Evolutionary conservation across 192 early-diverging fungal genomes (phyloP).

Genomic region (Coemansia sp.): DNA sequence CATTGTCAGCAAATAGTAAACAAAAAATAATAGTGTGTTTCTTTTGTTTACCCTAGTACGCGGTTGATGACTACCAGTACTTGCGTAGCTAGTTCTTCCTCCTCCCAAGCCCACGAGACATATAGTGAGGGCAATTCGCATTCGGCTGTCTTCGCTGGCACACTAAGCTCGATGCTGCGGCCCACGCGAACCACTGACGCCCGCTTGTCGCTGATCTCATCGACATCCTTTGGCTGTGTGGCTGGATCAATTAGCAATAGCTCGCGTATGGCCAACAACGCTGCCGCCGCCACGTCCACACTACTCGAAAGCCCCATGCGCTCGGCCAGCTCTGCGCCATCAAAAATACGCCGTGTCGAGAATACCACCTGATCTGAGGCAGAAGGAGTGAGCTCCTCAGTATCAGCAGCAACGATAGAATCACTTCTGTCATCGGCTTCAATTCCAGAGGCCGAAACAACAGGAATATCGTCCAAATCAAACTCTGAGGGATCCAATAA

Average conservation of each 20-base stretch:
- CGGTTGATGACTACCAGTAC: constrained; percentile 61
- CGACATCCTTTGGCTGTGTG: neutral
- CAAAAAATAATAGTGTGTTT: neutral
- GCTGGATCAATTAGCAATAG: constrained; percentile 27
- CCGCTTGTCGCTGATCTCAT: neutral
- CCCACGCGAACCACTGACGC: constrained; percentile 20
- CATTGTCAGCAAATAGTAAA: neutral
- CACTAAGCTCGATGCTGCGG: constrained; percentile 15
- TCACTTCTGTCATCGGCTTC: neutral
- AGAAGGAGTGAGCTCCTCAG: neutral
- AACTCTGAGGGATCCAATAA: constrained; percentile 50
- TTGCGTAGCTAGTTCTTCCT: constrained; percentile 68
- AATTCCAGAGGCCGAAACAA: constrained; percentile 1
- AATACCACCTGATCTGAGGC: constrained; percentile 24
- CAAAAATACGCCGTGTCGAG: constrained; percentile 38
- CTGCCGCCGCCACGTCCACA: constrained; percentile 14
- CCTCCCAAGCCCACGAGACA: constrained; percentile 68
- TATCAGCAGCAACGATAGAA: neutral
- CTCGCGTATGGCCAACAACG: constrained; percentile 24
- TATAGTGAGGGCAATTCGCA: constrained; percentile 37
- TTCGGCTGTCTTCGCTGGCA: neutral
- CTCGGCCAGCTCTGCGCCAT: constrained; percentile 14
- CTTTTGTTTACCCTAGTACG: constrained; percentile 20
- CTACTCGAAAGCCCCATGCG: constrained; percentile 23
- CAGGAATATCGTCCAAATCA: constrained; percentile 33